Base-by-base conservation (phyloP, 192 early-diverging fungal species). In the Coemansia sp. region DNA sequence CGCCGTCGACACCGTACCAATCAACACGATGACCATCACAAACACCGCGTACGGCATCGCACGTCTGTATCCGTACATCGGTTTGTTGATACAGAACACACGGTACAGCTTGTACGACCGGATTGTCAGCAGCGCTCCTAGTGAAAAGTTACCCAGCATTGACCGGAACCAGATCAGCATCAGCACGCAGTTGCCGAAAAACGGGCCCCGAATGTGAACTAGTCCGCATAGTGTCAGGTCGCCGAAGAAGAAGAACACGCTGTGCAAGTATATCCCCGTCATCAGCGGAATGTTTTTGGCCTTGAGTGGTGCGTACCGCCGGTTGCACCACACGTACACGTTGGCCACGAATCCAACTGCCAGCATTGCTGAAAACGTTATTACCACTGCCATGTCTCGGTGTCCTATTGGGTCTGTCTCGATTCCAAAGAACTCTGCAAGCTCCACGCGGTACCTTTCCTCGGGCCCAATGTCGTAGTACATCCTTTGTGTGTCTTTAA, bases 261-360 rank as follows among this genome's bases (percentile, higher is more conserved):
- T 70, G 49, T 74, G 72, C 15, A 83, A 26, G 55, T 73, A 73
- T 5, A 77, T 75, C 9, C 73, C 73, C 6, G 67, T 75, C 81
- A 83, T 83, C 16, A 83, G 74, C 22, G 76, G 76, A 37, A 83
- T 83, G 55, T 83, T 83, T 62, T 83, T 83, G 26, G 81, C 81
- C 32, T 83, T 83, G 54, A 83, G 72, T n/a, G 81, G 81, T 41
- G 81, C 69, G 51, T 83, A 83, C 64, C 67, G 66, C 41, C 81
- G 67, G 65, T 83, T 74, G 40, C 36, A 47, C 70, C 76, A 75
- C 36, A 72, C 69, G 72, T 78, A 83, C 18, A 73, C 51, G 40
- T 66, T 78, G 39, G 76, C 81, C 12, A 63, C 52, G n/a, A 83
- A 39, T 4, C 76, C 76, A 12, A 78, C 21, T n/a, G 51, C 32